Conservation (phyloP, 139 green algal species). For the Choricystis sp. region DNA sequence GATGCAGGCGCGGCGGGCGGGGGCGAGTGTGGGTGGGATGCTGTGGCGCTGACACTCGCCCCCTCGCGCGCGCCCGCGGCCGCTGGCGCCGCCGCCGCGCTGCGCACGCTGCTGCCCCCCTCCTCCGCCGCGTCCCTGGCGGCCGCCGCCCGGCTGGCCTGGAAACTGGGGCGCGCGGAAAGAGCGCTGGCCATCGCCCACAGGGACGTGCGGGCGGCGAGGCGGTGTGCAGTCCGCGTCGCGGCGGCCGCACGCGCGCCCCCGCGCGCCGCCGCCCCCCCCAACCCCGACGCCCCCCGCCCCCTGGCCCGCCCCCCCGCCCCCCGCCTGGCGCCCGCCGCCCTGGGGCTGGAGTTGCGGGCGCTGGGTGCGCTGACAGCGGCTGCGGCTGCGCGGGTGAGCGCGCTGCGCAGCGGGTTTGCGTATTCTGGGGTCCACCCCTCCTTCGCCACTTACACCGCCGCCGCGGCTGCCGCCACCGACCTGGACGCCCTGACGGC, state of each 20-base stretch:
- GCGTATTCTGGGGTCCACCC: background rate
- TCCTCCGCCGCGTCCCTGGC: background rate
- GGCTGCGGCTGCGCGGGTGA: background rate
- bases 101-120: background rate
- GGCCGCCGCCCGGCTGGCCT: background rate
- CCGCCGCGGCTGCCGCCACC: too few species aligned
- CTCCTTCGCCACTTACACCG: background rate
- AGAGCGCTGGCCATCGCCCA: background rate
- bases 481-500: background rate
- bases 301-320: background rate
- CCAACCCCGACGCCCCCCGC: background rate
- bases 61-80: too few species aligned
- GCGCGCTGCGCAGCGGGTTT: too few species aligned
- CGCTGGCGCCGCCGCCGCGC: too few species aligned
- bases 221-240: background rate
- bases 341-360: background rate
- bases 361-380: background rate
- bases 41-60: background rate
- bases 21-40: background rate
- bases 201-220: background rate
- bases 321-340: too few species aligned
- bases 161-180: background rate
- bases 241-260: too few species aligned
- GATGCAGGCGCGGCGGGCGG: too few species aligned
- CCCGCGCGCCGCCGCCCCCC: too few species aligned